phyloP scores from a whole-genome alignment of 1,284 basidiomycete species.

The Boletellus dicymbophilus region DNA sequence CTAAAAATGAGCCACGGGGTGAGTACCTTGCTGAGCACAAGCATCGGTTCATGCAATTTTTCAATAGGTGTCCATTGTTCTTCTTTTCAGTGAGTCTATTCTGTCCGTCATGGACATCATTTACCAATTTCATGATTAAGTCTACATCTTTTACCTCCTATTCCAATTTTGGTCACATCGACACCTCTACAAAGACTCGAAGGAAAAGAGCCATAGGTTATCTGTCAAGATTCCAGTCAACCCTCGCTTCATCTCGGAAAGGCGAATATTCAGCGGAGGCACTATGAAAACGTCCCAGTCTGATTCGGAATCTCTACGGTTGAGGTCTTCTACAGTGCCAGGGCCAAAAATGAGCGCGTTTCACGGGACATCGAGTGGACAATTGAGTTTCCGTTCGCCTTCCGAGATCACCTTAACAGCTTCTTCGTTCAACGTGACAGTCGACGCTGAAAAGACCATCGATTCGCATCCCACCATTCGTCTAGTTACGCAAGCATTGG shows the following conservation, averaged over 20 bases:
- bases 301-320: conserved; percentile 23
- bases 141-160: conserved; percentile 75
- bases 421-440: conserved; percentile 7
- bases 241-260: conserved; percentile 29
- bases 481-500: conserved; percentile 19
- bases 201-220: conserved; percentile 43
- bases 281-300: conserved; percentile 20
- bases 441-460: conserved; percentile 7
- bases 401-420: conserved; percentile 29
- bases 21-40: conserved; percentile 31
- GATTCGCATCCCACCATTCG: conserved; percentile 22
- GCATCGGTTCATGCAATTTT: neutral
- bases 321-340: conserved; percentile 11
- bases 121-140: conserved; percentile 34
- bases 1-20: conserved; percentile 86
- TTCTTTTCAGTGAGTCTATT: conserved; percentile 62
- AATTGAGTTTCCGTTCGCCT: conserved; percentile 20
- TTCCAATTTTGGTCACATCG: conserved; percentile 91
- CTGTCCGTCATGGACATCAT: neutral
- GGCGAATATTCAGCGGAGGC: conserved; percentile 25
- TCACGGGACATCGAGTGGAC: conserved; percentile 7
- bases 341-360: conserved; percentile 13
- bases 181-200: conserved; percentile 70
- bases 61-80: conserved; percentile 62
- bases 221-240: conserved; percentile 39